Evolutionary conservation across 2,329 filamentous ascomycete genomes (phyloP).

Genomic region (Fusarium newnesense): DNA sequence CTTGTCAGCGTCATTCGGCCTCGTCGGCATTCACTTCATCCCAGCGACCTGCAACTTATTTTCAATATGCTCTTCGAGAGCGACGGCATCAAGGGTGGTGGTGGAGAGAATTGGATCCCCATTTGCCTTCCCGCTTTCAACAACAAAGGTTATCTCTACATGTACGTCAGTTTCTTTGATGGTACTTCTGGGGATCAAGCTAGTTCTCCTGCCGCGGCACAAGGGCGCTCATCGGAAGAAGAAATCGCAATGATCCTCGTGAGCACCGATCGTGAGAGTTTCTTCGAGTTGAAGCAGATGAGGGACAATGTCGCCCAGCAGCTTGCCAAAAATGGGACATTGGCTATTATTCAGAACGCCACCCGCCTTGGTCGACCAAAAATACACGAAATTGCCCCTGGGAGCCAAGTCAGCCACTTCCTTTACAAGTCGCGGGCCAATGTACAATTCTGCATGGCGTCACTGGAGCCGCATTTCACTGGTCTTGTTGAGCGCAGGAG

Average conservation of each 20-base stretch:
- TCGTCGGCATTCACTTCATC: constrained; percentile 93
- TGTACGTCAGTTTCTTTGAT: constrained; percentile 97
- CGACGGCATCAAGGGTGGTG: constrained; percentile 87
- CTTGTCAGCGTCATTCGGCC: constrained; percentile 95
- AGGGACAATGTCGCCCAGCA: constrained; percentile 72
- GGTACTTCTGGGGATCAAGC: constrained; percentile 56
- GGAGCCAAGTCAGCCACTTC: constrained; percentile 87
- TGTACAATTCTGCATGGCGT: constrained; percentile 95
- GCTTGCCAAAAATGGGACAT: constrained; percentile 78
- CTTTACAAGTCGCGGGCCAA: constrained; percentile 95
- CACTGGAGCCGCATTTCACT: constrained; percentile 75
- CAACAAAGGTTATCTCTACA: constrained; percentile 95
- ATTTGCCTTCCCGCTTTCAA: constrained; percentile 97
- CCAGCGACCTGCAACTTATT: constrained; percentile 92
- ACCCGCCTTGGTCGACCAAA: constrained; percentile 76
- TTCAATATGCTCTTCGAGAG: constrained; percentile 99
- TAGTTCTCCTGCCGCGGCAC: constrained; percentile 65
- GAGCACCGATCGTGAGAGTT: constrained; percentile 91
- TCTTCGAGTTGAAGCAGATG: constrained; percentile 86
- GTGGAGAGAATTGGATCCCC: constrained; percentile 96
- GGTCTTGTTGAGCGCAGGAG: constrained; percentile 69
- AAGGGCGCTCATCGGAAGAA: constrained; percentile 74
- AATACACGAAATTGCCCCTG: constrained; percentile 80
- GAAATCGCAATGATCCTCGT: constrained; percentile 94
- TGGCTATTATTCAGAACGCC: constrained; percentile 78